These are phyloP conservation scores for Hypocrella siamensis DNA, from an alignment of 2,329 filamentous ascomycete genomes.

Conservation along the genomic window DNA sequence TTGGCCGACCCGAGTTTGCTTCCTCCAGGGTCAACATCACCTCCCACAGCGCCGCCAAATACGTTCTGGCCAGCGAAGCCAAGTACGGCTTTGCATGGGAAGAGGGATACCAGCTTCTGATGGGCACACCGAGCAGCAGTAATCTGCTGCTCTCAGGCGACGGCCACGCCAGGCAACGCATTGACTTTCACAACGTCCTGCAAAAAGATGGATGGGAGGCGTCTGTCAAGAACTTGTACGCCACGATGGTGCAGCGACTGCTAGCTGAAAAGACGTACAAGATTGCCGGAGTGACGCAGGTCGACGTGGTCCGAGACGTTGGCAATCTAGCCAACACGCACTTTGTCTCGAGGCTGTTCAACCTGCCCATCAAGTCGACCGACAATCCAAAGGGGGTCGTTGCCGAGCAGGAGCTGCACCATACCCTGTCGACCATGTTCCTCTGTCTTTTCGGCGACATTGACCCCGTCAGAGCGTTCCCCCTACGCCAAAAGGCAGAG, in stretches of 20 bases:
- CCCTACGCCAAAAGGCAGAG: conserved; percentile 41
- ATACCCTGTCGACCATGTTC: conserved; percentile 50
- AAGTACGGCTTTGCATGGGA: conserved; percentile 53
- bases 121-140: conserved; percentile 34
- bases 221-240: conserved; percentile 52
- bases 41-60: conserved; percentile 44
- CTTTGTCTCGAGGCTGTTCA: conserved; percentile 47
- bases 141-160: conserved; percentile 38
- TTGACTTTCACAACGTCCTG: conserved; percentile 39
- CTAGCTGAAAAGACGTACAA: conserved; percentile 49
- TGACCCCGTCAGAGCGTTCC: conserved; percentile 52
- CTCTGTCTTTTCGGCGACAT: conserved; percentile 49
- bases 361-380: conserved; percentile 49
- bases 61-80: conserved; percentile 42
- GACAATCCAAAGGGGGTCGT: conserved; percentile 43
- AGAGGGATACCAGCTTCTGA: conserved; percentile 44
- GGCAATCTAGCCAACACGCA: conserved; percentile 51
- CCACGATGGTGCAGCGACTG: conserved; percentile 42
- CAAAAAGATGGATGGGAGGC: conserved; percentile 46
- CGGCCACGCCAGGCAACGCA: conserved; percentile 31
- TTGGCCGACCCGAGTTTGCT: conserved; percentile 39
- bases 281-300: conserved; percentile 37
- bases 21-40: conserved; percentile 37
- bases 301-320: conserved; percentile 57
- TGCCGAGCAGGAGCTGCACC: conserved; percentile 39